Percentiles rank a stretch among this genome's conserved stretches.
phyloP scores from a whole-genome alignment of 2,329 filamentous ascomycete species.

The Metarhizium robertsii region DNA sequence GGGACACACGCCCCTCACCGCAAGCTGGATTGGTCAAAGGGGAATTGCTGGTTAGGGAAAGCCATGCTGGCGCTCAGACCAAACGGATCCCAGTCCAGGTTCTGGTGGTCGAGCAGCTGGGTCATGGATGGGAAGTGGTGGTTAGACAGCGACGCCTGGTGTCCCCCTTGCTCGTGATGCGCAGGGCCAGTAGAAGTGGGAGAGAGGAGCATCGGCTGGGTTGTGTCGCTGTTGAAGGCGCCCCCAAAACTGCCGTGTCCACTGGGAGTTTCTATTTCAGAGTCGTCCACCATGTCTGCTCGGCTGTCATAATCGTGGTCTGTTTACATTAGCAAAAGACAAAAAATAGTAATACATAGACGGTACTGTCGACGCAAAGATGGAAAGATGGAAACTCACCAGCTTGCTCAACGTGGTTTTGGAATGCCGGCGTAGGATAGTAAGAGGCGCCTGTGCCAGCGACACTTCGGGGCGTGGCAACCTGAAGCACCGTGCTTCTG shows the following conservation, averaged over 20 bases:
- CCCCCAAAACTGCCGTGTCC: slow-evolving; percentile 58
- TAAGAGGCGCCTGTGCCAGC: slow-evolving; percentile 41
- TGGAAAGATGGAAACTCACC: slow-evolving; percentile 52
- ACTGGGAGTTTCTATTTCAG: slow-evolving; percentile 58
- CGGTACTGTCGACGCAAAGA: background rate
- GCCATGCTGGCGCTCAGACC: slow-evolving; percentile 92
- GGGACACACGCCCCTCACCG: slow-evolving; percentile 18
- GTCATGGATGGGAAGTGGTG: slow-evolving; percentile 54
- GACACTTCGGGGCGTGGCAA: slow-evolving; percentile 24
- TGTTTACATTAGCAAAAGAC: slow-evolving; percentile 49
- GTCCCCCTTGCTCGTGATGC: slow-evolving; percentile 27
- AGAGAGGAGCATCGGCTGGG: slow-evolving; percentile 33
- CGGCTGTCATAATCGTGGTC: slow-evolving; percentile 96
- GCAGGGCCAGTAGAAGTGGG: slow-evolving; percentile 27
- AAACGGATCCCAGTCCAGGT: slow-evolving; percentile 88
- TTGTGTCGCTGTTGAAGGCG: slow-evolving; percentile 38
- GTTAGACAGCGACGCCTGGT: slow-evolving; percentile 18
- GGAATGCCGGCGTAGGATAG: slow-evolving; percentile 75
- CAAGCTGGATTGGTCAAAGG: slow-evolving; percentile 56
- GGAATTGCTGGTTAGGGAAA: slow-evolving; percentile 76
- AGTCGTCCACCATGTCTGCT: slow-evolving; percentile 79
- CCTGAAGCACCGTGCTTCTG: slow-evolving; percentile 27
- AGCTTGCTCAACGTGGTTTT: slow-evolving; percentile 90
- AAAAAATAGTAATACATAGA: background rate
- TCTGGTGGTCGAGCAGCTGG: slow-evolving; percentile 65